Evolutionary conservation across 1,284 basidiomycete species (phyloP).

Genomic region (Leccinum cinnamomeum): DNA sequence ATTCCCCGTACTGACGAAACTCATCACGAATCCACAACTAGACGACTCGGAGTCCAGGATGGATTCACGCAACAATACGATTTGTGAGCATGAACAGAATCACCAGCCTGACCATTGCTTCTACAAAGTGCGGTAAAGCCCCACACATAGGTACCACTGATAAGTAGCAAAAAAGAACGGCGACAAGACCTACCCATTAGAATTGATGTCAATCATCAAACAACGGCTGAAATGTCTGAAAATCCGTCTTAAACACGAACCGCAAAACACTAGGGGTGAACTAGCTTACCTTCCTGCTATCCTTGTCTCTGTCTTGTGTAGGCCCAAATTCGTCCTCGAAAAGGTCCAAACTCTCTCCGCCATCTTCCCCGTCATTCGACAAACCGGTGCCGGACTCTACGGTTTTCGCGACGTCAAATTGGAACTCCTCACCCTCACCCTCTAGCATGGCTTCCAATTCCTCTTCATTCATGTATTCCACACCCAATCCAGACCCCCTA

Average conservation of each 20-base stretch:
- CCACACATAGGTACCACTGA: background rate
- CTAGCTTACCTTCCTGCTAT: constrained; percentile 38
- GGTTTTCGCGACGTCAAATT: constrained; percentile 36
- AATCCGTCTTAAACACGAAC: constrained; percentile 1
- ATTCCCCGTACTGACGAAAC: no score
- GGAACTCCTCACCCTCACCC: constrained; percentile 64
- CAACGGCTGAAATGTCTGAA: constrained; percentile 58
- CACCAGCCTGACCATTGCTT: no score
- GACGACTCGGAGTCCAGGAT: no score
- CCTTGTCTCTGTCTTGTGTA: constrained; percentile 43
- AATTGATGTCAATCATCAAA: constrained; percentile 56
- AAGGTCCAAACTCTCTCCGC: constrained; percentile 36
- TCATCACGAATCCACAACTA: no score
- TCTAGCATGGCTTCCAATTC: constrained; percentile 65
- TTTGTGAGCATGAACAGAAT: no score
- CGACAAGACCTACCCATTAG: background rate
- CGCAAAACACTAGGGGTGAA: background rate
- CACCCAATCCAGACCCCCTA: constrained; percentile 57
- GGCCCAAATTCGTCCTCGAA: constrained; percentile 51
- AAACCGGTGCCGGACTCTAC: background rate
- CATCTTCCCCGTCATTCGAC: constrained; percentile 11
- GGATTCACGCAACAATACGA: no score
- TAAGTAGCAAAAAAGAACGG: background rate
- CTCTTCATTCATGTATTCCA: constrained; percentile 62
- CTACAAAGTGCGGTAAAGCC: no score